These are phyloP conservation scores for Arabidopsis arenosa DNA, from an alignment of 345 rosid genomes.

Conservation along the genomic window DNA sequence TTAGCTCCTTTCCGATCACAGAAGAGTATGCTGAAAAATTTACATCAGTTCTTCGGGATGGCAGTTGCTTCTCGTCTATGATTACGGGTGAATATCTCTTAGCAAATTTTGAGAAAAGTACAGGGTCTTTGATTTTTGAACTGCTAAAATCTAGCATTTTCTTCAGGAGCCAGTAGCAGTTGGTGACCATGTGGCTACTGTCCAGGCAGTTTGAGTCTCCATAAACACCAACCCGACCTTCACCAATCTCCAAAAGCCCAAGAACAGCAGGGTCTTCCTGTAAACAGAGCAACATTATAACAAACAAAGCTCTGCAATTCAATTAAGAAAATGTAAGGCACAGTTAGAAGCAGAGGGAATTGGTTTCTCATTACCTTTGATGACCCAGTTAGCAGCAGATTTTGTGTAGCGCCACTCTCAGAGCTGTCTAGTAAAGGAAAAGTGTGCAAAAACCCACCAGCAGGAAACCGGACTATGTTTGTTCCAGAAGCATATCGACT, in stretches of 20 bases:
- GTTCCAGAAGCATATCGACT: slow-evolving; percentile 99
- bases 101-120: slow-evolving; percentile 66
- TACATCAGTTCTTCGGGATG: slow-evolving; percentile 87
- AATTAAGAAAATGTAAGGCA: slow-evolving; percentile 22
- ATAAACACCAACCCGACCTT: slow-evolving; percentile 86
- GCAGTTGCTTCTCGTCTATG: slow-evolving; percentile 71
- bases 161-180: slow-evolving; percentile 90
- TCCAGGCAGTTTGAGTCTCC: slow-evolving; percentile 98
- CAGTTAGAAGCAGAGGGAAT: not conserved
- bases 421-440: slow-evolving; percentile 94
- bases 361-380: slow-evolving; percentile 53
- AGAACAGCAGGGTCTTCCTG: slow-evolving; percentile 93
- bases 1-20: slow-evolving; percentile 74
- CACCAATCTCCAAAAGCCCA: slow-evolving; percentile 75
- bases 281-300: slow-evolving; percentile 30
- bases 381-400: slow-evolving; percentile 65
- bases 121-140: slow-evolving; percentile 66
- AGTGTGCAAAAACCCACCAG: slow-evolving; percentile 82
- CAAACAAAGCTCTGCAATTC: not conserved
- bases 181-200: slow-evolving; percentile 98
- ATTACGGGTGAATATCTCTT: slow-evolving; percentile 61
- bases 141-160: slow-evolving; percentile 87
- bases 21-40: slow-evolving; percentile 84
- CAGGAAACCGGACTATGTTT: slow-evolving; percentile 88
- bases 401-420: slow-evolving; percentile 96